A percentile compares a stretch with the other conserved stretches of the same genome.
Evolutionary conservation across 148 eudicot species (phyloP).

Genomic region (Chenopodium quinoa): DNA sequence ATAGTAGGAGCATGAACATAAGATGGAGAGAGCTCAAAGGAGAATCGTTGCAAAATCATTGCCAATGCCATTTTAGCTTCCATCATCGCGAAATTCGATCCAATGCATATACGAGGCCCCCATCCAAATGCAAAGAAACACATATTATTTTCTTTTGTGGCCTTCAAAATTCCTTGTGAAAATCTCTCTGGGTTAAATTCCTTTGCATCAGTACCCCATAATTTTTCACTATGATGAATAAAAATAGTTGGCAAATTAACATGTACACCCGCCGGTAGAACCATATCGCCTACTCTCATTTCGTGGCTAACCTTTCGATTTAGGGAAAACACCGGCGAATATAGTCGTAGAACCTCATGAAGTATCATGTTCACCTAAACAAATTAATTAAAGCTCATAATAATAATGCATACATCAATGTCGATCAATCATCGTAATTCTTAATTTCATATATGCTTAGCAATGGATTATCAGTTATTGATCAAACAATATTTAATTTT

Average conservation of each 20-base stretch:
- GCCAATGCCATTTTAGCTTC: slow-evolving; percentile 38
- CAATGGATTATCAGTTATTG: no score
- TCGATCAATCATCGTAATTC: no score
- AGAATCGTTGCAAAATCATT: slow-evolving; percentile 32
- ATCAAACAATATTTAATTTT: no score
- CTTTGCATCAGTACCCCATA: slow-evolving; percentile 43
- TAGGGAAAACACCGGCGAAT: slow-evolving; percentile 22
- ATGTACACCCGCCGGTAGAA: slow-evolving; percentile 25
- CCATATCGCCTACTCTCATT: slow-evolving; percentile 18
- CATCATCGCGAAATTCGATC: slow-evolving; percentile 37
- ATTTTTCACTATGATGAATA: slow-evolving; percentile 23
- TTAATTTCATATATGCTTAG: no score
- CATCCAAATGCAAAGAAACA: slow-evolving; percentile 37
- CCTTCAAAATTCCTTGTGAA: slow-evolving; percentile 33
- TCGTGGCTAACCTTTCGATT: slow-evolving; percentile 14
- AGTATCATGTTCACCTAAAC: slow-evolving; percentile 36
- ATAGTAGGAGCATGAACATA: slow-evolving; percentile 37
- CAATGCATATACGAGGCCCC: slow-evolving; percentile 44
- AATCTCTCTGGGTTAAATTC: slow-evolving; percentile 42
- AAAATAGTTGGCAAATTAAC: slow-evolving; percentile 11
- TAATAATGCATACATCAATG: no score
- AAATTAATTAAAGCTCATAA: not conserved
- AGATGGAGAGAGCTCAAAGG: slow-evolving; percentile 35
- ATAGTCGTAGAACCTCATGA: slow-evolving; percentile 37
- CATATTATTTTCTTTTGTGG: slow-evolving; percentile 21